Conservation (phyloP, 139 green algal genomes). For the Tetratostichococcus sp. region DNA sequence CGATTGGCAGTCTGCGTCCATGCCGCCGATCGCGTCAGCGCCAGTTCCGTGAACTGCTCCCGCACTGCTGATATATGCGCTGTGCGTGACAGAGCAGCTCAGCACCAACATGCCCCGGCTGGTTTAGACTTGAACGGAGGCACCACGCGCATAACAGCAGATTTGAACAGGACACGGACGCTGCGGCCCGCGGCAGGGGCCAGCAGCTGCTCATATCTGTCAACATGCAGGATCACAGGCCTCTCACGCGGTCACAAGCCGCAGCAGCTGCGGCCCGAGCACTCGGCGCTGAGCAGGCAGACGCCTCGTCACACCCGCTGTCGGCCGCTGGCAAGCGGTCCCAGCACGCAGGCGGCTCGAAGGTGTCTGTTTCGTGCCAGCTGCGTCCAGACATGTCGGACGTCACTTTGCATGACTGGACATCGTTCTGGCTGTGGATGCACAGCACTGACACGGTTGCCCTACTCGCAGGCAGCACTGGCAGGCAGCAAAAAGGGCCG, state of each 20-base stretch:
- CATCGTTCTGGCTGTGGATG: too few relatives aligned
- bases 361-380: not conserved
- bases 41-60: too few relatives aligned
- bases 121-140: too few relatives aligned
- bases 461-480: not conserved
- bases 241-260: not conserved
- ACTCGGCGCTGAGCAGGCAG: not conserved
- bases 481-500: slow-evolving; percentile 14
- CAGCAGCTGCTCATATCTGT: not conserved
- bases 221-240: not conserved
- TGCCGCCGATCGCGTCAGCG: too few relatives aligned
- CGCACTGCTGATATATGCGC: too few relatives aligned
- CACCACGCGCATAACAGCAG: too few relatives aligned
- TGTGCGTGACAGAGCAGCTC: too few relatives aligned
- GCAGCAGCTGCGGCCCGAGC: not conserved
- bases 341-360: not conserved
- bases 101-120: too few relatives aligned
- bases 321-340: not conserved
- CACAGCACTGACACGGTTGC: not conserved
- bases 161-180: not conserved
- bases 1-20: too few relatives aligned
- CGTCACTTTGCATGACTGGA: too few relatives aligned
- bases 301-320: not conserved
- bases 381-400: too few relatives aligned
- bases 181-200: too few relatives aligned